Evolutionary conservation across 257 asterid genomes (phyloP).

Genomic region (Solanum bulbocastanum): DNA sequence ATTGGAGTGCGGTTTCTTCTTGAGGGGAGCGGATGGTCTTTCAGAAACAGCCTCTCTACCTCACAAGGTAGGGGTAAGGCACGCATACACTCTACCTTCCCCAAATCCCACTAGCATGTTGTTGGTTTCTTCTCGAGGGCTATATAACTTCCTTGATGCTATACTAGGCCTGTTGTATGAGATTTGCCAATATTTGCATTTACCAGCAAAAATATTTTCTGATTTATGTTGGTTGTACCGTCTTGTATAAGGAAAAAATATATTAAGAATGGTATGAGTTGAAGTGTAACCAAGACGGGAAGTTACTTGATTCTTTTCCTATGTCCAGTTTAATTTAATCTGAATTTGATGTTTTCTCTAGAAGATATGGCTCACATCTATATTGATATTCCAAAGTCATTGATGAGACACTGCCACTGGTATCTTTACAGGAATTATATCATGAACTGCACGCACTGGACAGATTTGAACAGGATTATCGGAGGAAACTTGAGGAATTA

Average conservation of each 20-base stretch:
- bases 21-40: background rate
- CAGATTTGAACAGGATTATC: slow-evolving; percentile 90
- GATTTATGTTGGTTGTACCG: background rate
- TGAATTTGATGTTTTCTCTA: background rate
- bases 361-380: background rate
- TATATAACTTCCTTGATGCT: background rate
- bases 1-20: background rate
- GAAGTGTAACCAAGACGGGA: background rate
- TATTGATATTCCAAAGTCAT: background rate
- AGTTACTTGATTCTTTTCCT: background rate
- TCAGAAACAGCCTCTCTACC: background rate
- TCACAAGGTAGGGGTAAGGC: background rate
- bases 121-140: background rate
- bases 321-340: background rate
- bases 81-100: background rate
- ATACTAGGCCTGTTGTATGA: background rate
- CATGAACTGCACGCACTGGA: slow-evolving; percentile 91
- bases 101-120: background rate
- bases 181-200: background rate
- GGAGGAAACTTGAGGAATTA: slow-evolving; percentile 80
- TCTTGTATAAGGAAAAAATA: background rate
- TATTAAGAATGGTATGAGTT: background rate
- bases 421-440: slow-evolving; percentile 72
- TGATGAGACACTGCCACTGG: slow-evolving; percentile 8
- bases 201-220: background rate